These are phyloP conservation scores for Collybia mongolica DNA, from an alignment of 768 basidiomycete genomes.

Conservation along the genomic window DNA sequence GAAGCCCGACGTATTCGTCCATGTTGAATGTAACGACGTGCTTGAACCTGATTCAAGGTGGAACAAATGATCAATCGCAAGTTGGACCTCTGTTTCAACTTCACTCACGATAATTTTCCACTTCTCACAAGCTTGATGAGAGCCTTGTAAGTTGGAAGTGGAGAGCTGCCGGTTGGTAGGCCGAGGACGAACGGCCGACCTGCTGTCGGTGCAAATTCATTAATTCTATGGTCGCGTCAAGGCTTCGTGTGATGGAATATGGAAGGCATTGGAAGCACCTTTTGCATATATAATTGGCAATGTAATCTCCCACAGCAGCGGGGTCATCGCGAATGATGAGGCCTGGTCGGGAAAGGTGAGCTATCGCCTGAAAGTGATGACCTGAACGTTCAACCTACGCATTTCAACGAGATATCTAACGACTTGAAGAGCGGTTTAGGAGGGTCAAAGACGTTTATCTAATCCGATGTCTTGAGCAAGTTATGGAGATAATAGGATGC, in stretches of 20 bases:
- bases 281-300: constrained; percentile 76
- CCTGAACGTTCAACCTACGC: background rate
- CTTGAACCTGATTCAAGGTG: constrained; percentile 76
- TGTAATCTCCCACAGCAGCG: constrained; percentile 70
- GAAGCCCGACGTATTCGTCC: constrained; percentile 90
- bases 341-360: constrained; percentile 36
- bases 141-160: constrained; percentile 84
- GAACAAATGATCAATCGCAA: too few species aligned
- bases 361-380: background rate
- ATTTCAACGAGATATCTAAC: background rate
- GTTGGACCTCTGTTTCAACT: background rate
- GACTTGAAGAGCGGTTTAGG: too few species aligned
- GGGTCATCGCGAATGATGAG: constrained; percentile 82
- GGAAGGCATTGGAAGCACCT: constrained; percentile 32
- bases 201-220: constrained; percentile 71
- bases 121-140: constrained; percentile 76
- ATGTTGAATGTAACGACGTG: constrained; percentile 90
- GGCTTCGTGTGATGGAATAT: background rate
- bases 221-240: constrained; percentile 52
- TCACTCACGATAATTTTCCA: constrained; percentile 70
- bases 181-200: constrained; percentile 84
- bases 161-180: constrained; percentile 85
- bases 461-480: too few species aligned
- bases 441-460: too few species aligned
- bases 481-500: too few species aligned